phyloP scores from a whole-genome alignment of 202 grass and related monocot species.

The Bolboschoenoplectus hybrid region DNA sequence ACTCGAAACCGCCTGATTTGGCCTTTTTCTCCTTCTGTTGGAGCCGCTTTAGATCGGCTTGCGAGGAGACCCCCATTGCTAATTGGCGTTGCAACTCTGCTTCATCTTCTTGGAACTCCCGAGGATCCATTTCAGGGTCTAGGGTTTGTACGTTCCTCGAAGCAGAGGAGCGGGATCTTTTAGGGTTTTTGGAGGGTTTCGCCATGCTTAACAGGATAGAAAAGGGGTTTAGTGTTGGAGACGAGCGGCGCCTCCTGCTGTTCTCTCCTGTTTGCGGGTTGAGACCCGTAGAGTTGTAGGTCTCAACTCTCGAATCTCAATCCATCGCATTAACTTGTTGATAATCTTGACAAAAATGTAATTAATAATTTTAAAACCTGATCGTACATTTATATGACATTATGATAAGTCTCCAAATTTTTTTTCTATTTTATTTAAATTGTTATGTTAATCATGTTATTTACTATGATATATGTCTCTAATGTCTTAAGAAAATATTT shows the following conservation, averaged over 20 bases:
- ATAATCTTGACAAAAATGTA: too few species aligned
- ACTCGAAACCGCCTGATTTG: slow-evolving; percentile 93
- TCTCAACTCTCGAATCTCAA: too few species aligned
- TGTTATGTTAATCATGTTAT: too few species aligned
- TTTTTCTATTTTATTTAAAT: too few species aligned
- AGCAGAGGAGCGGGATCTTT: background rate
- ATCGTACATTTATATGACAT: too few species aligned
- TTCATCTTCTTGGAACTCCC: background rate
- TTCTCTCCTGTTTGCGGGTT: background rate
- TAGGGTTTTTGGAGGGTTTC: slow-evolving; percentile 40
- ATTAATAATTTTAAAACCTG: too few species aligned
- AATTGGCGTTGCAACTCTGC: slow-evolving; percentile 21
- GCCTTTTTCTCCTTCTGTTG: slow-evolving; percentile 56
- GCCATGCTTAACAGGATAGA: slow-evolving; percentile 5
- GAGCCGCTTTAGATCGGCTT: slow-evolving; percentile 33
- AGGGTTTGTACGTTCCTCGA: background rate
- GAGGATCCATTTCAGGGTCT: background rate
- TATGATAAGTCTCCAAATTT: too few species aligned
- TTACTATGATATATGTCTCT: too few species aligned
- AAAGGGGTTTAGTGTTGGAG: background rate
- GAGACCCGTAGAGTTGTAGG: background rate
- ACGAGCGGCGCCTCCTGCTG: background rate
- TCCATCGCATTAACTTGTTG: too few species aligned
- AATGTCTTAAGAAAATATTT: too few species aligned
- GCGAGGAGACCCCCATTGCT: slow-evolving; percentile 23